Conservation (phyloP, 163 green algal species). For the Trebouxia gelatinosa region DNA sequence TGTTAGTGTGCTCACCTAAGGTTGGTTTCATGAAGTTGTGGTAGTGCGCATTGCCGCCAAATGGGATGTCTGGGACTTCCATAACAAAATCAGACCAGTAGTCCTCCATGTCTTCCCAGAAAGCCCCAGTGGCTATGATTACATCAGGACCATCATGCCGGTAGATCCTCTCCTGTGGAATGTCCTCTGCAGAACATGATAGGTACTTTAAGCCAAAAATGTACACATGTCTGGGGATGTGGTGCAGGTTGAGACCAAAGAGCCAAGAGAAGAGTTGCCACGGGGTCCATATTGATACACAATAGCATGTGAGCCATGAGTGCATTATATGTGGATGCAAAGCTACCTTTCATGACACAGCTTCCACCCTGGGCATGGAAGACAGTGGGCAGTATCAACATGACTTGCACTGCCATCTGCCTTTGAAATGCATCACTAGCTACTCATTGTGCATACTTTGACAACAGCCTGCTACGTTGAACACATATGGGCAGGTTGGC, state of each 20-base stretch:
- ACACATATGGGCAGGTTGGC: too few species aligned
- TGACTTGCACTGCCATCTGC: too few species aligned
- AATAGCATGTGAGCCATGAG: neutral
- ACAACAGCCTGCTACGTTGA: too few species aligned
- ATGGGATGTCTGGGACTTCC: slow-evolving; percentile 5
- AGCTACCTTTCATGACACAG: too few species aligned
- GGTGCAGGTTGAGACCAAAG: neutral
- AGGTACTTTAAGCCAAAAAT: neutral
- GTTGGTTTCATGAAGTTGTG: neutral
- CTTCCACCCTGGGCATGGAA: too few species aligned
- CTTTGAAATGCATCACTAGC: too few species aligned
- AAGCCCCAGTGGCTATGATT: neutral
- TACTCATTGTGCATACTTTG: too few species aligned
- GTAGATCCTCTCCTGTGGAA: neutral
- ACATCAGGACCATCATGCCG: neutral
- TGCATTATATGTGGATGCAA: neutral
- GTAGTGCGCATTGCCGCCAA: neutral
- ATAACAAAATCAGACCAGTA: slow-evolving; percentile 13
- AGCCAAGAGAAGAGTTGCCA: neutral
- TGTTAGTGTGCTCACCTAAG: neutral
- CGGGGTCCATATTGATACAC: neutral
- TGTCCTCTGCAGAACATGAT: slow-evolving; percentile 4
- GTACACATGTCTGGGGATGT: too few species aligned
- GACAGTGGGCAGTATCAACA: too few species aligned
- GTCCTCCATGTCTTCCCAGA: neutral